These are phyloP conservation scores for Moesziomyces sp. DNA, from an alignment of 1,284 basidiomycete species.

Conservation along the genomic window DNA sequence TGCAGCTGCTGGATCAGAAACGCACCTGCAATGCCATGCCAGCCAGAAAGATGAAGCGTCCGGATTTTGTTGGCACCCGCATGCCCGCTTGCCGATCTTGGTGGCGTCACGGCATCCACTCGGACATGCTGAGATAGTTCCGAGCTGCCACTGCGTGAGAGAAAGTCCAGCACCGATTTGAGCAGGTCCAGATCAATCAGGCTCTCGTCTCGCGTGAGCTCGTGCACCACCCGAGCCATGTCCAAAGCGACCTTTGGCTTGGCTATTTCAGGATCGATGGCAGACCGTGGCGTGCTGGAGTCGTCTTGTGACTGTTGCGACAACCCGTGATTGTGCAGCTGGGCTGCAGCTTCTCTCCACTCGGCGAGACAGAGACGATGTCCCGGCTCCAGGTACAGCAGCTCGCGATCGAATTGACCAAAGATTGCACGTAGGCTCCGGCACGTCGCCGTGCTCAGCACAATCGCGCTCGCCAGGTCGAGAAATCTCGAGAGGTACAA, in stretches of 20 bases:
- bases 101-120: not conserved
- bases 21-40: constrained; percentile 41
- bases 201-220: constrained; percentile 34
- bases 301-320: not conserved
- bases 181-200: constrained; percentile 35
- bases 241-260: not conserved
- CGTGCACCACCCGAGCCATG: constrained; percentile 3
- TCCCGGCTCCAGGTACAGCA: constrained; percentile 28
- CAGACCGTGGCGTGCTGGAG: not conserved
- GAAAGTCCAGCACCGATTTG: constrained; percentile 19
- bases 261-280: not conserved
- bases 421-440: constrained; percentile 10
- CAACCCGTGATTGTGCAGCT: constrained; percentile 3
- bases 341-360: constrained; percentile 33
- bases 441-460: constrained; percentile 26
- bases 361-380: constrained; percentile 35
- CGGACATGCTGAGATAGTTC: not conserved
- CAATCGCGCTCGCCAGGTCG: constrained; percentile 16
- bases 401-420: constrained; percentile 31
- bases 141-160: not conserved
- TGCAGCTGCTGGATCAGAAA: constrained; percentile 40
- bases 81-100: not conserved
- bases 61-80: constrained; percentile 11
- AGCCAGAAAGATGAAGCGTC: constrained; percentile 23
- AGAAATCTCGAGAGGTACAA: constrained; percentile 33